Percentiles rank a stretch among this genome's conserved stretches.
Evolutionary conservation across 2,329 filamentous ascomycete species (phyloP).

Genomic region (Phyllosticta citrichinensis): DNA sequence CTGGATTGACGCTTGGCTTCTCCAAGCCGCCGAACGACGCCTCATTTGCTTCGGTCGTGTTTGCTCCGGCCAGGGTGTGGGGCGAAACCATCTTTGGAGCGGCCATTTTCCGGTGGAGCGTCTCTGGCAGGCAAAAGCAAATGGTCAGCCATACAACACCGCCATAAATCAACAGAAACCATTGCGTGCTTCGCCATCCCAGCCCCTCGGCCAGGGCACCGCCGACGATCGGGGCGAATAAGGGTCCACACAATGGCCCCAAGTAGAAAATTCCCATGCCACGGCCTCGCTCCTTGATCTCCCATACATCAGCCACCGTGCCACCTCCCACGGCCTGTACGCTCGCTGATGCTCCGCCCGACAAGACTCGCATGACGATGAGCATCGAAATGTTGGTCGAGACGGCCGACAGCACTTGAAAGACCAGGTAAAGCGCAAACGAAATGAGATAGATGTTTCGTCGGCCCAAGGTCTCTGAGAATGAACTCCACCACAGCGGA

Average conservation of each 20-base stretch:
- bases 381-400: slow-evolving; percentile 28
- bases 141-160: slow-evolving; percentile 22
- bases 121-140: slow-evolving; percentile 27
- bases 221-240: slow-evolving; percentile 30
- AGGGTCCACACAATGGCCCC: slow-evolving; percentile 28
- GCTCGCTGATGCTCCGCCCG: slow-evolving; percentile 27
- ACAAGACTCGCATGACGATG: slow-evolving; percentile 24
- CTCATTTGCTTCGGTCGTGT: neutral
- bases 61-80: slow-evolving; percentile 3
- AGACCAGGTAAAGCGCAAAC: slow-evolving; percentile 26
- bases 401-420: slow-evolving; percentile 24
- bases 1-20: slow-evolving; percentile 4
- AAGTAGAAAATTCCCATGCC: slow-evolving; percentile 32
- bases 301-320: slow-evolving; percentile 30
- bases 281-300: slow-evolving; percentile 25
- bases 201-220: slow-evolving; percentile 23
- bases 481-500: slow-evolving; percentile 31
- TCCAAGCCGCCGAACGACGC: slow-evolving; percentile 3
- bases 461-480: slow-evolving; percentile 27
- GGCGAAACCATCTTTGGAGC: neutral
- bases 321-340: slow-evolving; percentile 31
- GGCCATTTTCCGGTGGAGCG: slow-evolving; percentile 12
- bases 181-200: slow-evolving; percentile 30
- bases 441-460: slow-evolving; percentile 27
- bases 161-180: slow-evolving; percentile 31